A percentile compares a stretch with the other conserved stretches of the same genome.
These are phyloP conservation scores for Leccinum insolens DNA, from an alignment of 1,284 basidiomycete genomes.

Conservation along the genomic window DNA sequence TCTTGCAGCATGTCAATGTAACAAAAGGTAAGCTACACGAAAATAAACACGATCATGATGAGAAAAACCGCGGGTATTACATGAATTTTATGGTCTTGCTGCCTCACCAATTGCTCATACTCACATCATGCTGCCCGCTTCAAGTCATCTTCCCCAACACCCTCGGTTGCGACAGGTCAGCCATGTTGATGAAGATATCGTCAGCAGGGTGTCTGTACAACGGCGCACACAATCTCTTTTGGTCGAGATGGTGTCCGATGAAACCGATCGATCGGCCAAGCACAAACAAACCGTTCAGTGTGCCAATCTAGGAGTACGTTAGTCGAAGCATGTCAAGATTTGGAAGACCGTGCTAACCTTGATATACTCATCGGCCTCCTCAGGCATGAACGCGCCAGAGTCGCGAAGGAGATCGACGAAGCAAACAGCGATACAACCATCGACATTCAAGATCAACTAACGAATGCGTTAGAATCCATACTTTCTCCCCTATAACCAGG, in stretches of 20 bases:
- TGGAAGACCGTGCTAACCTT: constrained; percentile 47
- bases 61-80: constrained; percentile 30
- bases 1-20: not conserved
- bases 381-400: constrained; percentile 92
- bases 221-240: constrained; percentile 91
- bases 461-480: constrained; percentile 2
- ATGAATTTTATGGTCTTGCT: constrained; percentile 14
- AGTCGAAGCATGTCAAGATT: constrained; percentile 1
- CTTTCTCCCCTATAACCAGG: not conserved
- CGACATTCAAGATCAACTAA: constrained; percentile 91
- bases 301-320: constrained; percentile 62
- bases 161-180: constrained; percentile 76
- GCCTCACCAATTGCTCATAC: not conserved
- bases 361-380: constrained; percentile 98
- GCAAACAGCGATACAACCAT: constrained; percentile 97
- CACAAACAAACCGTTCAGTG: constrained; percentile 96
- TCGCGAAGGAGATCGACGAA: constrained; percentile 96
- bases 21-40: not conserved
- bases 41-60: not conserved
- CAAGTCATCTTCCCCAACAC: constrained; percentile 64
- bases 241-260: constrained; percentile 94
- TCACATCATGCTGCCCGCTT: not conserved
- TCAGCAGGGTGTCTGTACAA: constrained; percentile 92
- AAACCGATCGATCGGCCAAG: constrained; percentile 97
- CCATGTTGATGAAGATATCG: constrained; percentile 88